phyloP scores from a whole-genome alignment of 768 basidiomycete species.

The Pleurotus platypus region DNA sequence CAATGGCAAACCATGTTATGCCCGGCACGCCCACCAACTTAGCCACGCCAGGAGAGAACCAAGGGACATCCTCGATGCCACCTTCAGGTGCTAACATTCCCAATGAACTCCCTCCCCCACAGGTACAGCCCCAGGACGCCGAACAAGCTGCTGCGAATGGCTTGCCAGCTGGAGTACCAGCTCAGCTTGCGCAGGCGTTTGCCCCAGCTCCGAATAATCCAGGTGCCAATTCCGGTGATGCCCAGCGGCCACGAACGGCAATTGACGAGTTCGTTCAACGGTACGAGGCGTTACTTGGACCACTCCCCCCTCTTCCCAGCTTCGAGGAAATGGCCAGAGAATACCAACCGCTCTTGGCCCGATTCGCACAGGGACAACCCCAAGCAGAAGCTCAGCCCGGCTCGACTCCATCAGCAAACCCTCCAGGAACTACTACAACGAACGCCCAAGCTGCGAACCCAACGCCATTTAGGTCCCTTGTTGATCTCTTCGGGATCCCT shows the following conservation, averaged over 20 bases:
- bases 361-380: background rate
- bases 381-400: background rate
- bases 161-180: constrained; percentile 1
- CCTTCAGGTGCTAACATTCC: background rate
- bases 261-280: background rate
- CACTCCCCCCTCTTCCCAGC: background rate
- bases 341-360: background rate
- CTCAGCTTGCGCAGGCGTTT: background rate
- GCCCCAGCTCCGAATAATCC: background rate
- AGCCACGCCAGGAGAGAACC: background rate
- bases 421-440: too few species aligned
- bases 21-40: background rate
- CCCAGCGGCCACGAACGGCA: background rate
- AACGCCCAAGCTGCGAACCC: too few species aligned
- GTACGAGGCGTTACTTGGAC: background rate
- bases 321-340: background rate
- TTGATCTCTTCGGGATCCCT: too few species aligned
- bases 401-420: too few species aligned
- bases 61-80: background rate
- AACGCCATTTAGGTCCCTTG: too few species aligned
- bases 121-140: background rate
- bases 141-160: constrained; percentile 6
- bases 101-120: background rate
- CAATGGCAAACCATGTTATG: background rate
- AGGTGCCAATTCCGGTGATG: background rate